A percentile compares a stretch with the other conserved stretches of the same genome.
Evolutionary conservation across 345 rosid genomes (phyloP).

Genomic region (Aquilaria yunnanensis): DNA sequence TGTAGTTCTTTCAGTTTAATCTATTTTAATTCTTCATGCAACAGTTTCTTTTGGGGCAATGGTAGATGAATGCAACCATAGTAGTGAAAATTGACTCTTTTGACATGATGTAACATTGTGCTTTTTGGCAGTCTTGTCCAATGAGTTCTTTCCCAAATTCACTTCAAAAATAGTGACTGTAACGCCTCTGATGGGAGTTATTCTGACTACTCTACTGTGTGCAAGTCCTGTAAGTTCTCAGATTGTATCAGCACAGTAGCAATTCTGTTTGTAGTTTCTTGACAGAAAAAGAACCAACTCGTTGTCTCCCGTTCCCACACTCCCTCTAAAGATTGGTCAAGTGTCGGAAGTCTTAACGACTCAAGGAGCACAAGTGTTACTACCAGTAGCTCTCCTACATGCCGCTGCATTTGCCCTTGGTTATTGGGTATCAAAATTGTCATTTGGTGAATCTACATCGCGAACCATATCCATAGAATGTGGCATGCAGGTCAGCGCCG

Average conservation of each 20-base stretch:
- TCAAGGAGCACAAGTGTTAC: conserved; percentile 80
- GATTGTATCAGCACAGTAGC: neutral
- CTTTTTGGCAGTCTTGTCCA: conserved; percentile 60
- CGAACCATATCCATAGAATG: conserved; percentile 97
- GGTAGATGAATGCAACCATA: neutral
- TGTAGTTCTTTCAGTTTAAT: neutral
- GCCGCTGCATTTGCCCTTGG: conserved; percentile 83
- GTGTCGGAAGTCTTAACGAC: conserved; percentile 83
- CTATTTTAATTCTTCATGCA: neutral
- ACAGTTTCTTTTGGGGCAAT: too few species aligned
- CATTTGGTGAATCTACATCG: conserved; percentile 95
- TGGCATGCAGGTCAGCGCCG: conserved; percentile 75
- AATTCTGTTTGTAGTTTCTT: conserved; percentile 7
- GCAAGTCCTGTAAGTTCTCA: conserved; percentile 85
- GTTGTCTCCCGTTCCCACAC: conserved; percentile 5
- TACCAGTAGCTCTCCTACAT: conserved; percentile 84
- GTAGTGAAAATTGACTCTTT: neutral
- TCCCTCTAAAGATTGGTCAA: conserved; percentile 66
- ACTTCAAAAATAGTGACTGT: conserved; percentile 71
- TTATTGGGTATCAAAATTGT: conserved; percentile 70
- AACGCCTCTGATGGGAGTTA: conserved; percentile 91
- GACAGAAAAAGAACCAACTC: conserved; percentile 7
- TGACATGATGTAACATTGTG: conserved; percentile 6
- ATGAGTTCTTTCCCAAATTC: conserved; percentile 90
- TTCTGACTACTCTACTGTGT: conserved; percentile 88